Conservation (phyloP, 176 grass and related monocot genomes). For the Oryza punctata region DNA sequence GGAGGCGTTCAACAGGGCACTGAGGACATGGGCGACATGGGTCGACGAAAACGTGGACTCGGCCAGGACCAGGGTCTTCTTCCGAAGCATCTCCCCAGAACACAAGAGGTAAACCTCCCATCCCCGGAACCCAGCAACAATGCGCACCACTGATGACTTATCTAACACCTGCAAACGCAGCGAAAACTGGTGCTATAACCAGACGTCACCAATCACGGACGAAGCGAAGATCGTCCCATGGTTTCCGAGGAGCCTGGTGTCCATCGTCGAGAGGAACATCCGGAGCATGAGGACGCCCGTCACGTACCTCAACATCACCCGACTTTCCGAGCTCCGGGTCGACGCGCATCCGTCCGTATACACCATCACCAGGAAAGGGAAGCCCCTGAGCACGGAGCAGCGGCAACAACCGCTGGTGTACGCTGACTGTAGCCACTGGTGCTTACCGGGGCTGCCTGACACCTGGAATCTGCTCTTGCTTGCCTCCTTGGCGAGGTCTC, state of each 20-base stretch:
- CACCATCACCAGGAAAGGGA: conserved; percentile 35
- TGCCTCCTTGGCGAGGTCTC: conserved; percentile 32
- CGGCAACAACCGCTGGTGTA: conserved; percentile 25
- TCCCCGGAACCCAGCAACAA: no score
- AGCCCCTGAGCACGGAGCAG: conserved; percentile 38
- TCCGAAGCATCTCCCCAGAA: conserved; percentile 64
- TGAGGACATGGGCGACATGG: conserved; percentile 57
- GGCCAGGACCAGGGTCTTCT: conserved; percentile 50
- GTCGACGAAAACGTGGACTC: conserved; percentile 40
- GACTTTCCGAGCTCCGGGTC: conserved; percentile 29
- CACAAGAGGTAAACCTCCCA: conserved; percentile 56
- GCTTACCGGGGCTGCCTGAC: conserved; percentile 51
- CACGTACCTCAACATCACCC: conserved; percentile 54
- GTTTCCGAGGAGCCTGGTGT: conserved; percentile 44
- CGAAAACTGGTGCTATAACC: conserved; percentile 59
- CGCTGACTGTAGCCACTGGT: conserved; percentile 59
- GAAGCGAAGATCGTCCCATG: conserved; percentile 21
- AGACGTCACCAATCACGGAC: conserved; percentile 28
- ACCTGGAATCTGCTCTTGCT: conserved; percentile 64
- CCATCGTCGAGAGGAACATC: conserved; percentile 29
- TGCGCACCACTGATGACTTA: neutral
- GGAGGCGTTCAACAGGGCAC: conserved; percentile 45
- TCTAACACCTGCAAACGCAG: conserved; percentile 18
- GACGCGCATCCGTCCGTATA: conserved; percentile 58
- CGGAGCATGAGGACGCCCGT: conserved; percentile 25